Evolutionary conservation across 202 grass and related monocot species (phyloP).

Genomic region (Musa balbisiana): DNA sequence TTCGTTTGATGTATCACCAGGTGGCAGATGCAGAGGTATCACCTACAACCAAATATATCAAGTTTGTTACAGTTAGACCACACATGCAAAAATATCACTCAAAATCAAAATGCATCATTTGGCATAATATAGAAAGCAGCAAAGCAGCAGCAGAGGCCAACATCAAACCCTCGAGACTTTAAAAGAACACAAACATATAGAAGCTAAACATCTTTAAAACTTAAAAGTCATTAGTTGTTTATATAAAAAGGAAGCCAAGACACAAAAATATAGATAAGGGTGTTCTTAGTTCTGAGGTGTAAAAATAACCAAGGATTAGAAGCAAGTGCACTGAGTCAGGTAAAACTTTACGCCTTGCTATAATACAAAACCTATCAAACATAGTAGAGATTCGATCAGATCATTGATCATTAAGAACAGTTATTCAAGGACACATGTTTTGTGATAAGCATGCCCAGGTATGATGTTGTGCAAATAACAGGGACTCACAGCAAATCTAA

Average conservation of each 20-base stretch:
- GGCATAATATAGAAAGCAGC: background rate
- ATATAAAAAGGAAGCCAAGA: too few relatives aligned
- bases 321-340: background rate
- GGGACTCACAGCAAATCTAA: too few relatives aligned
- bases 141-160: background rate
- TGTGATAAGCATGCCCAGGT: too few relatives aligned
- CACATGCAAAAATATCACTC: constrained; percentile 13
- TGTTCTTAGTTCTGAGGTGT: background rate
- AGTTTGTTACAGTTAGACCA: constrained; percentile 21
- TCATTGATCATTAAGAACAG: background rate
- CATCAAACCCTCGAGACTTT: too few relatives aligned
- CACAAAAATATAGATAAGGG: background rate
- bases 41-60: constrained; percentile 38
- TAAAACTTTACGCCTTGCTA: background rate
- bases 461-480: too few relatives aligned
- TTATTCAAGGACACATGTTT: too few relatives aligned
- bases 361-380: background rate
- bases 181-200: background rate
- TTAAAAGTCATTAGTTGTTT: too few relatives aligned
- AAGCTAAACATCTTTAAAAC: too few relatives aligned
- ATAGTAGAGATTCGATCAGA: background rate
- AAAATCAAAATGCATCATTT: background rate
- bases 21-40: constrained; percentile 85
- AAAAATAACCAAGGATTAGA: background rate
- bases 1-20: constrained; percentile 76